A percentile compares a stretch with the other conserved stretches of the same genome.
Conservation (phyloP, 1,284 basidiomycete genomes). For the Melampsora americana region DNA sequence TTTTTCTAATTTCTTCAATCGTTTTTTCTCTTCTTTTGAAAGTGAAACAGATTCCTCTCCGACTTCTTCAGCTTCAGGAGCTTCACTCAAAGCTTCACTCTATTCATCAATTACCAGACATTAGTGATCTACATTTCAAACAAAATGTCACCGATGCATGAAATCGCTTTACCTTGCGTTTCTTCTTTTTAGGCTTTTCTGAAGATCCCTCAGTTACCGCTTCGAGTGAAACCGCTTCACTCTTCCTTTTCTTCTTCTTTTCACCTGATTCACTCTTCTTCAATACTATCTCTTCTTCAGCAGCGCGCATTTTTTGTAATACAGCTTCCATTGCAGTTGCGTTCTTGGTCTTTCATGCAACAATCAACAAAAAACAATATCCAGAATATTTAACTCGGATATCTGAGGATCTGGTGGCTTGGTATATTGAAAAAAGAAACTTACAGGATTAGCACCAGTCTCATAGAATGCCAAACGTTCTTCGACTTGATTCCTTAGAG, state of each 20-base stretch:
- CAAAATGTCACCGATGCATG: too few species aligned
- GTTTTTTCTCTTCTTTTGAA: background rate
- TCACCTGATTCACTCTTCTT: background rate
- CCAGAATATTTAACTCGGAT: background rate
- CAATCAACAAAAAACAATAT: background rate
- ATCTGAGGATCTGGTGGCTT: too few species aligned
- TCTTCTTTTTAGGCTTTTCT: constrained; percentile 5
- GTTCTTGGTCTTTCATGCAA: constrained; percentile 32
- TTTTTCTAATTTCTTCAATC: constrained; percentile 1
- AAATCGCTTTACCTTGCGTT: background rate
- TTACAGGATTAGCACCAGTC: constrained; percentile 45
- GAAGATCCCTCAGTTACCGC: background rate
- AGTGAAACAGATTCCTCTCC: background rate
- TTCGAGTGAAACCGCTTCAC: background rate
- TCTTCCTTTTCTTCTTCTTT: constrained; percentile 4
- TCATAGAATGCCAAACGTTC: constrained; percentile 95
- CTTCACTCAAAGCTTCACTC: constrained; percentile 2
- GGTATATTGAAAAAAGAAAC: background rate
- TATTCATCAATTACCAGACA: background rate
- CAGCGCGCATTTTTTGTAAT: constrained; percentile 32
- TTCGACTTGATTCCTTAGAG: constrained; percentile 87
- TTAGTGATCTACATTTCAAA: too few species aligned
- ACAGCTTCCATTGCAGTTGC: constrained; percentile 36
- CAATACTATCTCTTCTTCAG: constrained; percentile 24
- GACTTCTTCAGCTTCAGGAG: background rate